Percentiles rank a stretch among this genome's conserved stretches.
Evolutionary conservation across 139 green algal species (phyloP).

Genomic region (Chlamydomonas sp.): DNA sequence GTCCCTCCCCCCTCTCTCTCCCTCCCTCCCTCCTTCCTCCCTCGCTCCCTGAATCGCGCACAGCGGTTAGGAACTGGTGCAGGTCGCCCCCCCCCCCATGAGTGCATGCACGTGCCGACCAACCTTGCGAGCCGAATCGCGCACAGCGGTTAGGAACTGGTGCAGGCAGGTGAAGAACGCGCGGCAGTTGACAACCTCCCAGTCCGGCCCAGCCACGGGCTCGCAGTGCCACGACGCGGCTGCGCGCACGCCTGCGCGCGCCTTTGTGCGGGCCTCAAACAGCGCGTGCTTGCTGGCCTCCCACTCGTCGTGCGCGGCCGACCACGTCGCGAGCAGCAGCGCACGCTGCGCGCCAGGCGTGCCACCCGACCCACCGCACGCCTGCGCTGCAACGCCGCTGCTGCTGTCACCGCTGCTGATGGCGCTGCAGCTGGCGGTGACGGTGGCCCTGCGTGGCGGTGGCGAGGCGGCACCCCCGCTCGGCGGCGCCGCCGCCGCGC

Average conservation of each 20-base stretch:
- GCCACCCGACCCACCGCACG: background rate
- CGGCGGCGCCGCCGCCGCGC: too few relatives aligned
- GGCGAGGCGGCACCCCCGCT: too few relatives aligned
- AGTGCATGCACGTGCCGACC: constrained; percentile 13
- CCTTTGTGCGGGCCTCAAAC: background rate
- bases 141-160: background rate
- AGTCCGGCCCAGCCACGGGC: constrained; percentile 3
- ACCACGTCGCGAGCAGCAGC: background rate
- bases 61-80: too few relatives aligned
- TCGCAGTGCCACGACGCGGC: constrained; percentile 19
- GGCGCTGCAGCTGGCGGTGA: too few relatives aligned
- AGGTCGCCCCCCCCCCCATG: too few relatives aligned
- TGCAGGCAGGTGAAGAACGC: constrained; percentile 3
- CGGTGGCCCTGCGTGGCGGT: too few relatives aligned
- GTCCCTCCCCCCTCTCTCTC: too few relatives aligned
- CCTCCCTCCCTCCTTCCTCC: too few relatives aligned
- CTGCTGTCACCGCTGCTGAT: too few relatives aligned
- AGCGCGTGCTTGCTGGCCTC: background rate
- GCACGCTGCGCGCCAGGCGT: background rate
- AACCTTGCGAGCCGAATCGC: constrained; percentile 1
- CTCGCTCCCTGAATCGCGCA: too few relatives aligned
- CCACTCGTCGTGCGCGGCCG: background rate
- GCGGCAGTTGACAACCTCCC: constrained; percentile 10
- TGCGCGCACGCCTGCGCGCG: constrained; percentile 2
- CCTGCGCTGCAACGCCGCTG: background rate